Evolutionary conservation across 305 asterid species (phyloP), one percentile per base, ranked within the genome.

Genomic region (Solanum hybrid): DNA sequence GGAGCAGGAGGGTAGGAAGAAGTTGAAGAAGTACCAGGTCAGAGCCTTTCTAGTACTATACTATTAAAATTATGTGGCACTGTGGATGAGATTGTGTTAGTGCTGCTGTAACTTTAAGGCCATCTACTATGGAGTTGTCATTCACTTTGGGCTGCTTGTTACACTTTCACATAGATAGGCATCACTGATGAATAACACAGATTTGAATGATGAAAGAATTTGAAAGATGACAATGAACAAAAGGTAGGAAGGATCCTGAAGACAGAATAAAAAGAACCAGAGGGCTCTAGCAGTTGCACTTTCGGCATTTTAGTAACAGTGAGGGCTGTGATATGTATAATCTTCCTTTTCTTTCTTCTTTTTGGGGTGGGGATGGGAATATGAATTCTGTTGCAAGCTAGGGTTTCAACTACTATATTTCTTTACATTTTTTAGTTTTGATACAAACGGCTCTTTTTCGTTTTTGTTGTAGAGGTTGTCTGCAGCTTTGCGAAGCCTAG

Each of bases 21-120:
- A 93, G 92, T 92, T 89, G 91, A 93, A 92, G 86, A 96, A 91
- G 93, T 97, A 93, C 94, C 93, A 96, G 99, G 99, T 97, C 92
- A 86, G 93, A 91, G 61, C 34, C 90, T 90, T 77, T 88, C 90
- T 42, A 22, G 88, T 85, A 76, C 82, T 85, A 85, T 34, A 86
- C 71, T 74, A 90, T n/a, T 79, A 78, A 39, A 74, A 73, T 91
- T 89, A 77, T 89, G 90, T 88, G 90, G 88, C 89, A 75, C 89
- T 86, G 86, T 42, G 90, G 75, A 46, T 88, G 42, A 20, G 86
- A 88, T 82, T 6, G 71, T 42, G 36, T 26, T 82, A 29, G 36
- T 81, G 36, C 71, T 28, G 14, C 71, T 26, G 87, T 81, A 82
- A 39, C 87, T 13, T 82, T 40, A 40, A 40, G 71, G 87, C 37